Evolutionary conservation across 1,139 yeast genomes (phyloP), one percentile per base, ranked within the genome.

Genomic region (Hyphopichia pseudoburtonii): DNA sequence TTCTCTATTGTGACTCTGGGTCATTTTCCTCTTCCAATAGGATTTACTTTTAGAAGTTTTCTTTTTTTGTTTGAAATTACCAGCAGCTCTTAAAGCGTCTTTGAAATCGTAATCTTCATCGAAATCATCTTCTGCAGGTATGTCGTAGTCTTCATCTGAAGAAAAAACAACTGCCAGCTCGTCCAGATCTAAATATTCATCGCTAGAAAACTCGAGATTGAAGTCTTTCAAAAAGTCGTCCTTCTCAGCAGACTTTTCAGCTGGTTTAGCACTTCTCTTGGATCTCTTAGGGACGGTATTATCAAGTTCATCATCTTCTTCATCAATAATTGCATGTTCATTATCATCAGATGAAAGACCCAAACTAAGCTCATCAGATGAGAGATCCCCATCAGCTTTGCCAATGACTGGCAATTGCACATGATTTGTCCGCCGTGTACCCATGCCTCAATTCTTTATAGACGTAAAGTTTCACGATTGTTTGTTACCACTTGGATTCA

Each of bases 51-150:
- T 40, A 44, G 64, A 43, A 11, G 64, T 57, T 29, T 53, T 56
- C 33, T 56, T 61, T 37, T 62, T 63, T 18, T 8, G 12, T 17
- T 17, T 14, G 17, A 82, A 80, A 50, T 80, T 75, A 43, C 81
- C 73, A 3, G 85, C 84, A 46, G 76, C 76, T 52, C 86, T 65
- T 38, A 84, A 66, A 1, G 84, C 84, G 50, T 82, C 81, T 60
- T 76, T 69, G 44, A 82, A 78, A 35, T 66, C 66, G 42, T 64
- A 70, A 30, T 65, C 70, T 22, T 72, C 79, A 41, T 70, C 71
- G 28, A 63, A 60, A 35, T 68, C 71, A 41, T 66, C 71, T 30
- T 64, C 64, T 8, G 52, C 61, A 17, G 56, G 48, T 18, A 48
- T 54, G 16, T 51, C 64, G 19, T 47, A 45, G 5, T 53, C 62